Evolutionary conservation across 2,329 filamentous ascomycete species (phyloP), one percentile per base, ranked within the genome.

Genomic region (Talaromyces verruculosus): DNA sequence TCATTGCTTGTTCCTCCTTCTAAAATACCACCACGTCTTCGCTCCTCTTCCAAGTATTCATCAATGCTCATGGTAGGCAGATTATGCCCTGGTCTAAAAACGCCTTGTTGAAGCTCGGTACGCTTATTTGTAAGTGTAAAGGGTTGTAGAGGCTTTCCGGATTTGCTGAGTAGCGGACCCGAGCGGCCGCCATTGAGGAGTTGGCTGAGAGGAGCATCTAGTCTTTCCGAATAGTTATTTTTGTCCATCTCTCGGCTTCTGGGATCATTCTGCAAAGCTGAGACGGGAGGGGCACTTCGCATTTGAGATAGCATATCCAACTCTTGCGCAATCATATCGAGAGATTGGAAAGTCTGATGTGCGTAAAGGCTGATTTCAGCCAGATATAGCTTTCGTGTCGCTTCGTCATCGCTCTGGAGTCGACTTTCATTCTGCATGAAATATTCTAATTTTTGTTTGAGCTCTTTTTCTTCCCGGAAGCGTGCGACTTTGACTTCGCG

Each of bases 31-130:
- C 95, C 95, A 68, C 91, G 84, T 70, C 87, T 85, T 74, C 86
- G 86, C 81, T 98, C 95, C 78, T 98, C 94, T 62, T 96, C 95
- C 17, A 99, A 83, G 74, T 98, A 99, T 80, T 99, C 95, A 72
- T 99, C 95, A 68, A 99, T 97, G 1, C 88, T 91, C 95, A 99
- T 98, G 2, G 95, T 98, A 0, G 95, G 95, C 66, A 99, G 81
- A 78, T 92, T 97, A 76, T 99, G 95, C 7, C 95, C 92, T 0
- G 92, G 88, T 64, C 91, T 86, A 79, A 99, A 99, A 0, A 99
- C 94, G 2, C 90, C 90, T 66, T 89, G 84, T 67, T 89, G 87
- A 67, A 97, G 79, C 68, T 92, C 89, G 68, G 92, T 88, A 43
- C 95, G 86, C 70, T 85, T 89, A 67, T 90, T 89, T 4, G 96